Percentiles rank a stretch among this genome's conserved stretches.
phyloP scores from a whole-genome alignment of 2,329 filamentous ascomycete genomes.

The Gaeumannomyces tritici region DNA sequence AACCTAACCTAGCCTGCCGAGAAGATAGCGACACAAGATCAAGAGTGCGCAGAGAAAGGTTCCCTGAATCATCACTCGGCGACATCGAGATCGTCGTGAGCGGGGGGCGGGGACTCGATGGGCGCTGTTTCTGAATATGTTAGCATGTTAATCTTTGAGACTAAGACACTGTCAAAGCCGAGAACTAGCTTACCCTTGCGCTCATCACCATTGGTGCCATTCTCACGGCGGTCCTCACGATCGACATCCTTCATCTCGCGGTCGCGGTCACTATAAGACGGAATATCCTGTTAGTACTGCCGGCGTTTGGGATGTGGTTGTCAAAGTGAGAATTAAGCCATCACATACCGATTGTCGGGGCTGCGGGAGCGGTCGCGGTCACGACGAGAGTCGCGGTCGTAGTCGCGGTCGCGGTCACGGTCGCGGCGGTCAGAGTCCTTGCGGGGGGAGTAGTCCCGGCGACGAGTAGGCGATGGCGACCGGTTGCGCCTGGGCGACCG shows the following conservation, averaged over 20 bases:
- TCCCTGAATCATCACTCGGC: conserved; percentile 51
- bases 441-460: conserved; percentile 75
- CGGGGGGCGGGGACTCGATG: conserved; percentile 70
- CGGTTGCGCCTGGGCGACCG: conserved; percentile 54
- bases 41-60: neutral
- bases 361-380: conserved; percentile 65
- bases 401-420: conserved; percentile 62
- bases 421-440: conserved; percentile 75
- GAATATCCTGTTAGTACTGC: neutral
- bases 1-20: conserved; percentile 1
- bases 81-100: conserved; percentile 91
- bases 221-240: conserved; percentile 66
- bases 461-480: conserved; percentile 70
- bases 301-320: neutral
- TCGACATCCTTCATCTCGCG: conserved; percentile 49
- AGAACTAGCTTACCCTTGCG: conserved; percentile 62
- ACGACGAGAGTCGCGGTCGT: conserved; percentile 59
- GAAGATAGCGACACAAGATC: neutral
- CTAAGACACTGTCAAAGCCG: accelerated
- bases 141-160: neutral
- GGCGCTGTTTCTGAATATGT: conserved; percentile 7
- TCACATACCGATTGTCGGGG: conserved; percentile 48
- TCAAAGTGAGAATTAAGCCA: neutral
- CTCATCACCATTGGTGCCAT: conserved; percentile 75
- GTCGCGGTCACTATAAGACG: conserved; percentile 34